A percentile compares a stretch with the other conserved stretches of the same genome.
phyloP scores from a whole-genome alignment of 345 rosid species.

The Adansonia digitata region DNA sequence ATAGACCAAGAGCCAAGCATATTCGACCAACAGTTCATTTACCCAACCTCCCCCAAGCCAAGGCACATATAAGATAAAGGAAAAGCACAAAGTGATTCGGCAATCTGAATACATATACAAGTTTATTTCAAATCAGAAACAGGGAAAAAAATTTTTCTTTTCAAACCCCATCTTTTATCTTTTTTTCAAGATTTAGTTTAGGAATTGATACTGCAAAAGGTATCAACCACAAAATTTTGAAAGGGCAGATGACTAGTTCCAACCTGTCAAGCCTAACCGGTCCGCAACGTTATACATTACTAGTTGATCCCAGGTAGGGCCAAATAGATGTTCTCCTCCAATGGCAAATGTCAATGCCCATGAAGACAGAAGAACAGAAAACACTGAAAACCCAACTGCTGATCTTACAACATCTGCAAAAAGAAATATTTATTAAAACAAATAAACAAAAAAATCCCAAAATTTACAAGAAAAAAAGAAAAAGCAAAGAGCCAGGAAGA shows the following conservation, averaged over 20 bases:
- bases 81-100: neutral
- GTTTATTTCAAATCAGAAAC: neutral
- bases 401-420: slow-evolving; percentile 70
- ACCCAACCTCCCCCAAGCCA: too few species aligned
- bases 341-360: slow-evolving; percentile 93
- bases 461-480: neutral
- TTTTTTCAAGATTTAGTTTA: neutral
- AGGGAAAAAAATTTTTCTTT: neutral
- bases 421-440: neutral
- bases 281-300: slow-evolving; percentile 93
- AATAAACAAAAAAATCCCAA: neutral
- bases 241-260: slow-evolving; percentile 29
- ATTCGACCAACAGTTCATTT: too few species aligned
- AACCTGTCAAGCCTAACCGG: slow-evolving; percentile 77
- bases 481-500: neutral
- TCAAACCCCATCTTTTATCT: neutral
- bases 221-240: neutral
- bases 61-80: neutral
- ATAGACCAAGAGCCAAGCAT: too few species aligned
- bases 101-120: neutral
- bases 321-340: slow-evolving; percentile 79
- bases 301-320: slow-evolving; percentile 75
- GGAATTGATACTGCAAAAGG: neutral
- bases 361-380: slow-evolving; percentile 48
- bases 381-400: slow-evolving; percentile 68